phyloP scores from a whole-genome alignment of 352 stramenopile species.

The Sclerospora graminicola region DNA sequence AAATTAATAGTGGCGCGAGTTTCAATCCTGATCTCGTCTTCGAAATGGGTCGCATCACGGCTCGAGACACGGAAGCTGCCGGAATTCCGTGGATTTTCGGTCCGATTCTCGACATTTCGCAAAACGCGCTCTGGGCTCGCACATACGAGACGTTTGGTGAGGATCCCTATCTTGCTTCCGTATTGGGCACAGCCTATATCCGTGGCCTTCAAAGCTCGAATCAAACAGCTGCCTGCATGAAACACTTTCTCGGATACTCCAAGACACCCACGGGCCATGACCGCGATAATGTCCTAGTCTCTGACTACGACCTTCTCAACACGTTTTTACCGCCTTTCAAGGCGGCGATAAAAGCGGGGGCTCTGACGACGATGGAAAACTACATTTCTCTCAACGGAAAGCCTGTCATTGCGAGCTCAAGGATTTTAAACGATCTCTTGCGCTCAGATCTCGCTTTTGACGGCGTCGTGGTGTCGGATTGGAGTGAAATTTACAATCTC shows the following conservation, averaged over 20 bases:
- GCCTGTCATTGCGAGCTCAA: conserved; percentile 65
- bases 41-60: conserved; percentile 45
- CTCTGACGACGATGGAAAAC: conserved; percentile 82
- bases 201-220: conserved; percentile 56
- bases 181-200: conserved; percentile 54
- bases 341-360: conserved; percentile 54
- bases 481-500: conserved; percentile 85
- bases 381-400: conserved; percentile 87
- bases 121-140: conserved; percentile 72
- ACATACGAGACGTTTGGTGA: conserved; percentile 89
- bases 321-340: conserved; percentile 72
- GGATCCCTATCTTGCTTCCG: conserved; percentile 59
- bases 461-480: conserved; percentile 85
- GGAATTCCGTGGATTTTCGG: conserved; percentile 83
- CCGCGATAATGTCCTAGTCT: conserved; percentile 3
- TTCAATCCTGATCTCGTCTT: conserved; percentile 69
- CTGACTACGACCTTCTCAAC: conserved; percentile 57
- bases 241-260: conserved; percentile 75
- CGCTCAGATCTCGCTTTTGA: conserved; percentile 65
- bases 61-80: conserved; percentile 63
- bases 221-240: conserved; percentile 61
- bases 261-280: conserved; percentile 7
- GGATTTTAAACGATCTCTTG: conserved; percentile 59
- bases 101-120: conserved; percentile 64
- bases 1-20: conserved; percentile 73